These are phyloP conservation scores for Gilbertella persicaria DNA, from an alignment of 371 early-diverging fungal genomes.

Conservation along the genomic window DNA sequence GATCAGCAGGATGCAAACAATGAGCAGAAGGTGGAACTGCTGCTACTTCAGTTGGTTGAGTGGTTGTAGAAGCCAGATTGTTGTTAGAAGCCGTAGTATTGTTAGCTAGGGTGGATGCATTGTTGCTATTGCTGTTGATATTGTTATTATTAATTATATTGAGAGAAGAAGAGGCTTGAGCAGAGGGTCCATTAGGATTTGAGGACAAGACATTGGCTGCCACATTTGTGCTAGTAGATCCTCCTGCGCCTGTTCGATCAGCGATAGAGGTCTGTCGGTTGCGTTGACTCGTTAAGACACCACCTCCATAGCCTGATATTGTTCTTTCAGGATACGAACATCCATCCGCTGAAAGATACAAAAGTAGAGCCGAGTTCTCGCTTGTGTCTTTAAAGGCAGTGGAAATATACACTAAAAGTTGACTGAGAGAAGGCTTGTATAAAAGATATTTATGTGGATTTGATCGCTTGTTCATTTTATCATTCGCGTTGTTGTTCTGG, in stretches of 20 bases:
- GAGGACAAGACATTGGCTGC: neutral
- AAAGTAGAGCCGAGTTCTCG: constrained; percentile 79
- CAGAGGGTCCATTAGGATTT: too few relatives aligned
- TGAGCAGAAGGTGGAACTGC: constrained; percentile 48
- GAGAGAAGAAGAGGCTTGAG: too few relatives aligned
- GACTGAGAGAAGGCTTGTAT: constrained; percentile 85
- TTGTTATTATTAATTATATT: too few relatives aligned
- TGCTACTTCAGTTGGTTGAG: neutral
- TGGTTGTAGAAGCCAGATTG: neutral
- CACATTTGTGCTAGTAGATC: neutral
- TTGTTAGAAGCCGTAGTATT: neutral
- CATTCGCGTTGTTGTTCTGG: neutral
- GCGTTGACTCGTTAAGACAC: constrained; percentile 58
- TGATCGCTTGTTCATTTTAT: constrained; percentile 37
- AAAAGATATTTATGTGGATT: constrained; percentile 96
- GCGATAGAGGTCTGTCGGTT: constrained; percentile 25
- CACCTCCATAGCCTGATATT: constrained; percentile 69
- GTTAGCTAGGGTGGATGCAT: neutral
- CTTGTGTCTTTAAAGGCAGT: constrained; percentile 90
- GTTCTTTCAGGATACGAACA: constrained; percentile 46
- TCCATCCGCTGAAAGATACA: constrained; percentile 93
- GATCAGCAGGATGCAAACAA: constrained; percentile 87
- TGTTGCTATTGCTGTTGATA: neutral
- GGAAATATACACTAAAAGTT: constrained; percentile 84
- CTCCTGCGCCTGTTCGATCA: constrained; percentile 5